Conservation (phyloP, 208 protist genomes). For the Acanthamoeba sp. region DNA sequence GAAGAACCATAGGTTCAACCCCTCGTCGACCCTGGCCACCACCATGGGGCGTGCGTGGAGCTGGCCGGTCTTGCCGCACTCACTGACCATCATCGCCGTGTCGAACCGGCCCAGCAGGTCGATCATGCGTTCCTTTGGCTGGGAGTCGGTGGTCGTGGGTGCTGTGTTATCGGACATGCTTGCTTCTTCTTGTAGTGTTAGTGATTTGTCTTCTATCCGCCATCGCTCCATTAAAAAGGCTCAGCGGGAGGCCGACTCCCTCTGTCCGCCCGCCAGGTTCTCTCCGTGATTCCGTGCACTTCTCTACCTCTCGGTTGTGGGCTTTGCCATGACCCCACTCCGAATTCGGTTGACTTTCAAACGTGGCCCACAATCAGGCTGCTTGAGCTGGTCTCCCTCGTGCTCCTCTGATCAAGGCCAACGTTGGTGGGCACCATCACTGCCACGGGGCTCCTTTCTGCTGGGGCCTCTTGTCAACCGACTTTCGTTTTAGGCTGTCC, state of each 20-base stretch:
- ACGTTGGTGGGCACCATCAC: too few species aligned
- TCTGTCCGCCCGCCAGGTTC: neutral
- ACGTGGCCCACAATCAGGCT: too few species aligned
- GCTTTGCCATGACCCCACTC: neutral
- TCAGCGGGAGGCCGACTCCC: neutral
- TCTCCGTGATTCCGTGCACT: neutral
- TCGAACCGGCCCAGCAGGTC: constrained; percentile 14
- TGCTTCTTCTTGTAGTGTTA: neutral
- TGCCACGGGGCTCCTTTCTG: too few species aligned
- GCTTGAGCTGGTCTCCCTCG: too few species aligned
- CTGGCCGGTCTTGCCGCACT: constrained; percentile 6
- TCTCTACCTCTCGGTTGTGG: neutral
- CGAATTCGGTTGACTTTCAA: too few species aligned
- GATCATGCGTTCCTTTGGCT: neutral
- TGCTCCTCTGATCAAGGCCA: too few species aligned
- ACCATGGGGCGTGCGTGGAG: constrained; percentile 51
- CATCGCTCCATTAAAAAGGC: neutral
- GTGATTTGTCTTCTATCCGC: neutral
- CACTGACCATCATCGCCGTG: constrained; percentile 16
- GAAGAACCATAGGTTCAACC: constrained; percentile 49
- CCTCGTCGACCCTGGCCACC: constrained; percentile 35
- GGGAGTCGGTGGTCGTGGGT: neutral
- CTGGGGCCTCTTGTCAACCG: too few species aligned
- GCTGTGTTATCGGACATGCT: neutral
- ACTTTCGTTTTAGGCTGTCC: too few species aligned